A percentile compares a stretch with the other conserved stretches of the same genome.
phyloP scores from a whole-genome alignment of 257 asterid species.

The Craterostigma plantagineum region DNA sequence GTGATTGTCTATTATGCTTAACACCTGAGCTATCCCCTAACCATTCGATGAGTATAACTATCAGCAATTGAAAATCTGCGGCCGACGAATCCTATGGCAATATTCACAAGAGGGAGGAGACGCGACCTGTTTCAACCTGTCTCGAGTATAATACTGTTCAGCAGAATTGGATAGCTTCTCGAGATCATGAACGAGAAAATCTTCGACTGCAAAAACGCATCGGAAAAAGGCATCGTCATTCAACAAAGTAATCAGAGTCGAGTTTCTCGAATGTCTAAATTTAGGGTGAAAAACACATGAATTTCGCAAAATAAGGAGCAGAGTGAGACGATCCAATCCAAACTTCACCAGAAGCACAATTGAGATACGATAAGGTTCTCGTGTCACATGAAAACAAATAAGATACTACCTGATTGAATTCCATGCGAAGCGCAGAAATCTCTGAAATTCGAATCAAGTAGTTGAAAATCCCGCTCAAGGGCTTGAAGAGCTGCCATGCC shows the following conservation, averaged over 20 bases:
- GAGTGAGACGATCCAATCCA: background rate
- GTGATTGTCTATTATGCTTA: slow-evolving; percentile 27
- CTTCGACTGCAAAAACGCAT: slow-evolving; percentile 35
- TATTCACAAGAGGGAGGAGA: background rate
- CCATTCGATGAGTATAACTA: slow-evolving; percentile 7
- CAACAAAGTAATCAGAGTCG: slow-evolving; percentile 1
- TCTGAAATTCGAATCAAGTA: slow-evolving; percentile 41
- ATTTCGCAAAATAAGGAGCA: background rate
- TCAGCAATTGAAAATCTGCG: background rate
- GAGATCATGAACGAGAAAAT: slow-evolving; percentile 53
- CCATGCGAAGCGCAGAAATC: slow-evolving; percentile 52
- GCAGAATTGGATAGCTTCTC: slow-evolving; percentile 31
- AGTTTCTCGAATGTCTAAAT: slow-evolving; percentile 2
- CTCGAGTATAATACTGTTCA: slow-evolving; percentile 22
- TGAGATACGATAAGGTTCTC: background rate
- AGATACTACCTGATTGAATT: slow-evolving; percentile 43
- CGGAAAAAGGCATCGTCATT: background rate
- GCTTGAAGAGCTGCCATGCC: slow-evolving; percentile 46
- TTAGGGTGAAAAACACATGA: background rate
- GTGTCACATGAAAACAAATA: background rate
- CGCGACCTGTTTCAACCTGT: slow-evolving; percentile 45
- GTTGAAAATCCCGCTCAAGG: slow-evolving; percentile 38
- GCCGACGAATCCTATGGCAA: background rate
- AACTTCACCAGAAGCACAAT: background rate
- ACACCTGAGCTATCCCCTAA: slow-evolving; percentile 52